Evolutionary conservation across 2,329 filamentous ascomycete genomes (phyloP), one percentile per base, ranked within the genome.

Genomic region (Myriosclerotinia scirpicola): DNA sequence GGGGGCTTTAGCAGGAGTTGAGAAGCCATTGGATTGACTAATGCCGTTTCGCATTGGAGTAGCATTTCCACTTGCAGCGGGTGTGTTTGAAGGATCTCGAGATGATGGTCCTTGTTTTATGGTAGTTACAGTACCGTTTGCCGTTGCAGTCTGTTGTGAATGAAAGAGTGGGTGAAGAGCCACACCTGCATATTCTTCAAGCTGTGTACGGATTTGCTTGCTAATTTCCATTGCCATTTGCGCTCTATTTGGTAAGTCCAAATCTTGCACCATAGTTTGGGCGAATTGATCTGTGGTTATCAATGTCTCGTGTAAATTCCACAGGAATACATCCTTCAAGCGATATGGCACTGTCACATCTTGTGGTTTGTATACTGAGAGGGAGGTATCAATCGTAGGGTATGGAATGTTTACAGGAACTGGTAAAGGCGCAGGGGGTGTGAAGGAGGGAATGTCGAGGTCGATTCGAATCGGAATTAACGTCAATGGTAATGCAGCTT

Each of bases 401-500:
- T 84, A 83, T 66, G 79, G 79, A 26, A 80, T 82, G 66, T 88
- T 86, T 68, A 85, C 83, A 14, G 87, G 87, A 2, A 85, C 81
- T 6, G 88, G 88, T 64, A 91, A 82, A 6, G 90, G 82, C 26
- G 89, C 81, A 44, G 85, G 80, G 15, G 91, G 89, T 14, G 86
- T 82, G 79, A 90, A 95, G 66, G 92, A 83, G 58, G 92, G 89
- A 42, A 99, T 89, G 76, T 98, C 94, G 76, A 98, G 84, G 76
- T 99, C 95, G 78, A 99, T 96, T 68, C 94, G 91, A 74, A 99
- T 97, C 22, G 95, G 95, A 68, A 99, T 94, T 64, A 98, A 83
- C 0, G 92, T 97, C 61, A 96, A 84, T 5, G 95, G 95, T 46
- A 99, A 85, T 60, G 87, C 87, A 46, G 92, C 88, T 73, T 89